Evolutionary conservation across 768 basidiomycete species (phyloP), one percentile per base, ranked within the genome.

Genomic region (Gelatoporia subvermispora): DNA sequence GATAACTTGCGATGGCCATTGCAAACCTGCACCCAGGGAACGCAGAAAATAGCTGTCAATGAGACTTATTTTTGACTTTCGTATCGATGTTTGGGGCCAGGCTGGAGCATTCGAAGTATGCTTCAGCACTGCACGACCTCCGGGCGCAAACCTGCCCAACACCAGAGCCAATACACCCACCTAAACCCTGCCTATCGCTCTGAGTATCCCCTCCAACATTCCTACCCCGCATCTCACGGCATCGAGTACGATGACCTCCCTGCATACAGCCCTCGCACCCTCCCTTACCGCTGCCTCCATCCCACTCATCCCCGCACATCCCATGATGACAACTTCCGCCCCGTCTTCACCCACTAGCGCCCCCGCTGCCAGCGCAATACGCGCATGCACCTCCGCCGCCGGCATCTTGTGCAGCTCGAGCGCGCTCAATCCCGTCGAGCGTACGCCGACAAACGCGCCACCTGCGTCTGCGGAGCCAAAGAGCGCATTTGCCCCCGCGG

Each of bases 361-460:
- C n/a, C 13, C 7, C 28, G 60, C 57, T 1, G 64, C 66, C 4
- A 53, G 53, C 21, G 51, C 54, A 39, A 68, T 64, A 38, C 54
- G 50, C 25, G 39, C 39, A 21, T 56, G 42, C 28, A 68, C 67
- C 17, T 60, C 52, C 21, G 57, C 60, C 11, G 34, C 48, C 1
- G 51, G 16, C 13, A 50, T 53, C 16, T 60, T 60, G 48, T 70
- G 68, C 37, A 69, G 52, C 52, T 69, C 66, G 3, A 52, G 38
- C 10, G 67, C 70, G n/a, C 49, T 58, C 49, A 69, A 43, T 2
- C 69, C 65, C 8, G 70, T 68, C 31, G 63, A 67, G 18, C 51
- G 46, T 8, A 68, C 65, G 16, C 69, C 68, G 1, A 58, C 59
- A 46, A 69, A 69, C 22, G 35, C 35, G 13, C 43, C 41, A 20